These are phyloP conservation scores for Viola pubescens DNA, from an alignment of 441 rosid species.

Conservation along the genomic window DNA sequence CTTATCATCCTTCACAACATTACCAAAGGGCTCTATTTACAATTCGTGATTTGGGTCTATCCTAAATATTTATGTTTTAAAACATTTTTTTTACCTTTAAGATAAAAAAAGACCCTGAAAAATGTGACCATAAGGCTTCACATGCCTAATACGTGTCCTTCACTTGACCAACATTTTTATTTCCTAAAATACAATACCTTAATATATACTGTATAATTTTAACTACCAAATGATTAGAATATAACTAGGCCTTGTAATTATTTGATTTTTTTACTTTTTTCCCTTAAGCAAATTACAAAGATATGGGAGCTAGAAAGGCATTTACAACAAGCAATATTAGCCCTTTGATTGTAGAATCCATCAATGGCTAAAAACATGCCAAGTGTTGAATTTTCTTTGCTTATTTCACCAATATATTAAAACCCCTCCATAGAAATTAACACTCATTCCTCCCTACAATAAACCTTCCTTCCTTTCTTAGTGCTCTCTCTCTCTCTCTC, in stretches of 20 bases:
- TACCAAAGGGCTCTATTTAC: no score
- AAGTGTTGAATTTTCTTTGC: constrained; percentile 15
- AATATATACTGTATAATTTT: neutral
- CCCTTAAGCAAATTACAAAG: neutral
- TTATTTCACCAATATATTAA: neutral
- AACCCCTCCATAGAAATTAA: no score
- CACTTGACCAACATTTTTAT: neutral
- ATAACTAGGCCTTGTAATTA: neutral
- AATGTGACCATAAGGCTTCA: neutral
- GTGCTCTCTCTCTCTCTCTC: constrained; percentile 5
- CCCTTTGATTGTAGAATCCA: constrained; percentile 24
- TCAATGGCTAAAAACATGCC: constrained; percentile 22
- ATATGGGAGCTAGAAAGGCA: constrained; percentile 22
- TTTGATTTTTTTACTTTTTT: neutral
- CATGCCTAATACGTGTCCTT: constrained; percentile 17
- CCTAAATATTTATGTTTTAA: neutral
- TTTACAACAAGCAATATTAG: constrained; percentile 24
- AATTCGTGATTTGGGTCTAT: no score
- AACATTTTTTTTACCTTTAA: neutral
- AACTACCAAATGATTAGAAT: constrained; percentile 28
- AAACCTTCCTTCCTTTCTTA: constrained; percentile 27
- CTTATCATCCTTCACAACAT: no score
- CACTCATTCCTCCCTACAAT: constrained; percentile 7
- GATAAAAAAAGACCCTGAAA: neutral
- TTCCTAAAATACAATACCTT: constrained; percentile 13